phyloP scores from a whole-genome alignment of 805 yeast genomes.

The Metschnikowia bowlesiae region DNA sequence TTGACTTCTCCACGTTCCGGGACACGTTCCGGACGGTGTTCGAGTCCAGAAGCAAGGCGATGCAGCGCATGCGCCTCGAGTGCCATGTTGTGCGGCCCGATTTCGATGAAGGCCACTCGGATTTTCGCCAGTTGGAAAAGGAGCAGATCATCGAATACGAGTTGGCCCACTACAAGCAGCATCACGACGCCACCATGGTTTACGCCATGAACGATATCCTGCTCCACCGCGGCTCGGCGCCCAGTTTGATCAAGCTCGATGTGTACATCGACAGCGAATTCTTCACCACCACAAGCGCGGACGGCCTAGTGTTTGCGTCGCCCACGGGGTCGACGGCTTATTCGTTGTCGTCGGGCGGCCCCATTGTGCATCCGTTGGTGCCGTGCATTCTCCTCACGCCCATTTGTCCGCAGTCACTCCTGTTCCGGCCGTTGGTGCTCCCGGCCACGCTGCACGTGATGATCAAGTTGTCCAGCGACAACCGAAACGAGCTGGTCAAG shows the following conservation, averaged over 20 bases:
- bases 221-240: constrained; percentile 82
- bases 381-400: constrained; percentile 82
- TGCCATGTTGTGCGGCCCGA: constrained; percentile 55
- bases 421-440: constrained; percentile 82
- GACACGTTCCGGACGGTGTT: constrained; percentile 64
- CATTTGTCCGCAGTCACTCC: constrained; percentile 83
- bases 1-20: constrained; percentile 61
- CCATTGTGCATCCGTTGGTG: constrained; percentile 86
- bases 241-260: constrained; percentile 79
- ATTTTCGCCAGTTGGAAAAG: constrained; percentile 5
- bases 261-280: constrained; percentile 81
- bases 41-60: constrained; percentile 61
- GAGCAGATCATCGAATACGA: constrained; percentile 16
- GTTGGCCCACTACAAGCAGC: constrained; percentile 16
- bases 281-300: constrained; percentile 86
- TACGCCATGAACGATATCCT: constrained; percentile 93
- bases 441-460: constrained; percentile 75
- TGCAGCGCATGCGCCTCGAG: constrained; percentile 74
- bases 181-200: constrained; percentile 32
- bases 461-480: constrained; percentile 52
- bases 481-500: constrained; percentile 40
- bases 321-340: constrained; percentile 97
- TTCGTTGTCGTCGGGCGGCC: constrained; percentile 84
- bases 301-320: constrained; percentile 79
- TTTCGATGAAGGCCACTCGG: constrained; percentile 5